These are phyloP conservation scores for Wickerhamiella azyma DNA, from an alignment of 805 yeast species.

Conservation along the genomic window DNA sequence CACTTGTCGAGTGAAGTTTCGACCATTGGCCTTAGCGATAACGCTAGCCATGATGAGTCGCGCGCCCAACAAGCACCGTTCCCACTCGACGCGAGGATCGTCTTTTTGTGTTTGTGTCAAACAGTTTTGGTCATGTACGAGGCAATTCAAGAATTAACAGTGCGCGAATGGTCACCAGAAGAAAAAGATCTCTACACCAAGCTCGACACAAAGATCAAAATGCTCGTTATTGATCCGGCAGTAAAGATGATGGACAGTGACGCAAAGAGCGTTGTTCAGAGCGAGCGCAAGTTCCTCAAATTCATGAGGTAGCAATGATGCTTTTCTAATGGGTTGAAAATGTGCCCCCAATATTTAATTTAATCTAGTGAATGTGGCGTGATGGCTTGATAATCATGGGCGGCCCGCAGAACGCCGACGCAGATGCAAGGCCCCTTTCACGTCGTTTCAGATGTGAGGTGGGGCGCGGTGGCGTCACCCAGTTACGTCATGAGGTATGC, in stretches of 20 bases:
- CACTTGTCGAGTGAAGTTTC: not conserved
- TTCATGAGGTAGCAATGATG: not conserved
- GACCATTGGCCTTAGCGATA: not conserved
- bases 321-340: not conserved
- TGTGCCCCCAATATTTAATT: too few relatives aligned
- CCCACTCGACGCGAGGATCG: conserved; percentile 12
- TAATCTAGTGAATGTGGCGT: too few relatives aligned
- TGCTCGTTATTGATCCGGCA: conserved; percentile 9
- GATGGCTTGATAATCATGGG: too few relatives aligned
- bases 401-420: too few relatives aligned
- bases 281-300: conserved; percentile 9
- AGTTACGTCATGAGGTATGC: too few relatives aligned
- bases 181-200: conserved; percentile 10
- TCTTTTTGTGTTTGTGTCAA: conserved; percentile 11
- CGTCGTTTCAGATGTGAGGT: too few relatives aligned
- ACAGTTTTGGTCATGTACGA: conserved; percentile 12
- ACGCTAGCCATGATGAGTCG: not conserved
- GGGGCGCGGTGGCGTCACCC: too few relatives aligned
- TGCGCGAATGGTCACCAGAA: conserved; percentile 3
- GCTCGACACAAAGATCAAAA: conserved; percentile 8
- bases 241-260: conserved; percentile 9
- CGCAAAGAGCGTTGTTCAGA: conserved; percentile 6
- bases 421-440: too few relatives aligned
- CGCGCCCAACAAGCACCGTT: conserved; percentile 6
- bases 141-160: conserved; percentile 9